Percentiles rank a stretch among this genome's conserved stretches.
phyloP scores from a whole-genome alignment of 371 early-diverging fungal species.

The Blyttiomyces sp. region DNA sequence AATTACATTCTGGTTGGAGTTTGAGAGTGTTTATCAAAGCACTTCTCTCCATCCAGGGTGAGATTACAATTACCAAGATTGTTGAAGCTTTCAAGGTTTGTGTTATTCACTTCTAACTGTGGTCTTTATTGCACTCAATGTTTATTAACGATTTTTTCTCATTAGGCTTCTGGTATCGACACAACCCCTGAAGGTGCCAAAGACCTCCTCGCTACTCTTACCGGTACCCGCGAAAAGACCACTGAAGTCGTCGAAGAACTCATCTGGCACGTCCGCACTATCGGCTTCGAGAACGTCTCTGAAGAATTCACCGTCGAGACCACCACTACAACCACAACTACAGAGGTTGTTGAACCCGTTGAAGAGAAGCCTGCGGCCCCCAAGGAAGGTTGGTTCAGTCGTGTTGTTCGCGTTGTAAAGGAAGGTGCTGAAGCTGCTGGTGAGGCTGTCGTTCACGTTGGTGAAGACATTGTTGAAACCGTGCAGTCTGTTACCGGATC shows the following conservation, averaged over 20 bases:
- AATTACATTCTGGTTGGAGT: constrained; percentile 4
- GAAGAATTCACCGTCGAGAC: neutral
- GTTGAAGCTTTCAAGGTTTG: constrained; percentile 10
- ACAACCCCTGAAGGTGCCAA: neutral
- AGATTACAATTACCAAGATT: neutral
- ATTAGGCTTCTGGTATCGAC: constrained; percentile 8
- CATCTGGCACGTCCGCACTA: neutral
- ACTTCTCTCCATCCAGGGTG: constrained; percentile 1
- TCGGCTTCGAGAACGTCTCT: neutral
- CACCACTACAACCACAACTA: neutral
- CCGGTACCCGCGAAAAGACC: constrained; percentile 1
- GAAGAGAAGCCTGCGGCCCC: neutral
- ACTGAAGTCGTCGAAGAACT: constrained; percentile 4
- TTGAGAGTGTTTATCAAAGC: neutral
- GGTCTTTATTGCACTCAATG: neutral
- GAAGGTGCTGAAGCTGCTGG: constrained; percentile 14
- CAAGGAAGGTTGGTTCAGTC: constrained; percentile 16
- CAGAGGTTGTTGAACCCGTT: neutral
- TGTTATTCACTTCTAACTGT: neutral
- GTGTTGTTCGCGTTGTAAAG: constrained; percentile 13
- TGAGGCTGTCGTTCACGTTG: constrained; percentile 7
- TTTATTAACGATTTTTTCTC: neutral
- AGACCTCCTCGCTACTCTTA: neutral
- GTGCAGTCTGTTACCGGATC: too few species aligned
- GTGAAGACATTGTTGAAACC: constrained; percentile 5